Base-by-base conservation (phyloP, 1,139 yeast species). In the Candida sanyaensis region DNA sequence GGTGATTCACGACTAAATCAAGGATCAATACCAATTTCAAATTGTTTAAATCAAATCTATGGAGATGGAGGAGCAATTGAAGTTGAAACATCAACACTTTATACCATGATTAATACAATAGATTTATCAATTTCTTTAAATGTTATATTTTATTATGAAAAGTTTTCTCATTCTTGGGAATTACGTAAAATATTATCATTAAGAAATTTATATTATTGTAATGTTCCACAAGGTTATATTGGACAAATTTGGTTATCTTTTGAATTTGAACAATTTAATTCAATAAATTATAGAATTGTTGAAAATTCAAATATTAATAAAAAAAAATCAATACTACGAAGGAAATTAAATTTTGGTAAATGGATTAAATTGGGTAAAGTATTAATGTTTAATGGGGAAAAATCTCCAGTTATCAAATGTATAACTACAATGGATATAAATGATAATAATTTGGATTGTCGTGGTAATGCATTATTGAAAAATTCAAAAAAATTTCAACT, bases 51-150 rank as follows among this genome's bases (percentile, higher is more conserved):
- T 41, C 53, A 52, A 42, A 32, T 37, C 11, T 37, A 44, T 32
- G 55, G 57, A 2, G 49, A 45, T 17, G 57, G 57, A 7, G 57
- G 57, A 1, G 39, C 46, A 9, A 21, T 54, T 23, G 53, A 48
- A 34, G 38, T 54, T 23, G 47, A 43, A 27, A 29, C 41, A 10
- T 39, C 45, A 5, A 40, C 42, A 7, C 36, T 48, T 1, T 47
- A 33, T 12, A 28, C 49, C 11, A 42, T 50, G 40, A 37, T 36
- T 8, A 44, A 48, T 24, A 43, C 54, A 1, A 17, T 52, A 13
- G 55, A 51, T 39, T 48, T 48, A 6, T 44, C 47, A 10, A 31
- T 48, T 17, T 34, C 45, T 11, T 37, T 54, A 27, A 49, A 48
- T 45, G 37, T 54, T 3, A 45, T 50, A 4, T 50, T 50, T 30